These are phyloP conservation scores for Neofusicoccum sp. DNA, from an alignment of 2,329 filamentous ascomycete genomes.

Conservation along the genomic window DNA sequence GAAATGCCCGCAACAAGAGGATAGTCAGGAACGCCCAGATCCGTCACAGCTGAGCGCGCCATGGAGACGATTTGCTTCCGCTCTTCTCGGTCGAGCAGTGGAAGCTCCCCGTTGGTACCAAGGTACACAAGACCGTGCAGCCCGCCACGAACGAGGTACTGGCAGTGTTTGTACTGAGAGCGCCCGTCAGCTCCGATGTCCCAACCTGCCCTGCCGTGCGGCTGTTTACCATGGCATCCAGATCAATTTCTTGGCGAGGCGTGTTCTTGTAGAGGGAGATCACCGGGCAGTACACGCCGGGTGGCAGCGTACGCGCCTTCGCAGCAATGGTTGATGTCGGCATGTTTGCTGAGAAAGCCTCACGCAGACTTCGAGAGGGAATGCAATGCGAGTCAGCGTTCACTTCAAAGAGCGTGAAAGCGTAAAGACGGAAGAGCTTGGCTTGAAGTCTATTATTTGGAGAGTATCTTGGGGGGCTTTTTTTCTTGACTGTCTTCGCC, in stretches of 20 bases:
- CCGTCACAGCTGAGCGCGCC: constrained; percentile 39
- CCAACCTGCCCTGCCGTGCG: no score
- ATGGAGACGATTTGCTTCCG: constrained; percentile 43
- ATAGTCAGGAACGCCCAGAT: constrained; percentile 35
- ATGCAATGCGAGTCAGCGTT: not conserved
- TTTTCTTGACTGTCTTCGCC: not conserved
- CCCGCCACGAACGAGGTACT: constrained; percentile 43
- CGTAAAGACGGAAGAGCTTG: not conserved
- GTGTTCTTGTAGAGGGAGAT: constrained; percentile 47
- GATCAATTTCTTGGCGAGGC: constrained; percentile 43
- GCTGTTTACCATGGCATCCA: constrained; percentile 38
- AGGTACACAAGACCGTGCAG: constrained; percentile 49
- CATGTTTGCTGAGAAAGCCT: not conserved
- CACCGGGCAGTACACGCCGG: constrained; percentile 49
- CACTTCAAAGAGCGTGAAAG: not conserved
- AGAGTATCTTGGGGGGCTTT: not conserved
- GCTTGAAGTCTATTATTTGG: not conserved
- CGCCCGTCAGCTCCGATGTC: not conserved
- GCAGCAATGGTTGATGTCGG: constrained; percentile 25
- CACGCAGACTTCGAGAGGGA: not conserved
- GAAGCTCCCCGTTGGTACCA: constrained; percentile 50
- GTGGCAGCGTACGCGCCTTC: constrained; percentile 38
- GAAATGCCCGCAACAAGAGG: constrained; percentile 49
- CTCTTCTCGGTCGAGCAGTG: constrained; percentile 42
- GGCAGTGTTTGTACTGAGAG: constrained; percentile 38